Evolutionary conservation across 192 early-diverging fungal genomes (phyloP).

Genomic region (Irineochytrium annulatum): DNA sequence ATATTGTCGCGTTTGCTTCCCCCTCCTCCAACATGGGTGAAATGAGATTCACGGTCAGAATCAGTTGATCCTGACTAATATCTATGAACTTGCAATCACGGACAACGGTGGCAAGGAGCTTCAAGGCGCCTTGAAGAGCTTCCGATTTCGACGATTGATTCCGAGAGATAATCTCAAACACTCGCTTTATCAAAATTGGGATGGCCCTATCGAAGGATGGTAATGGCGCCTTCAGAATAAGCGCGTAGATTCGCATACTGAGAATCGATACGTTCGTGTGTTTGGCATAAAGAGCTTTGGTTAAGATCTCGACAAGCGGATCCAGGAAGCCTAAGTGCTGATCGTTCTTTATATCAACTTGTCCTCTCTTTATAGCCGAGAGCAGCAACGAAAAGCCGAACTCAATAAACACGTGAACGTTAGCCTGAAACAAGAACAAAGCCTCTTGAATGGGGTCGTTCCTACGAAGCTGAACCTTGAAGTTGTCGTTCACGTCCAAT

Average conservation of each 20-base stretch:
- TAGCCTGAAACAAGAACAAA: slow-evolving; percentile 75
- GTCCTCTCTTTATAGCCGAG: slow-evolving; percentile 50
- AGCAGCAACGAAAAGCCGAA: slow-evolving; percentile 89
- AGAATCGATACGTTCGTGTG: slow-evolving; percentile 64
- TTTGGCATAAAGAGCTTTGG: slow-evolving; percentile 79
- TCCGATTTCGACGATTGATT: slow-evolving; percentile 52
- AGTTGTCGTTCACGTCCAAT: slow-evolving; percentile 45
- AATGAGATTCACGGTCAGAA: slow-evolving; percentile 72
- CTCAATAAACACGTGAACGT: slow-evolving; percentile 86
- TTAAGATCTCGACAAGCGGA: slow-evolving; percentile 76
- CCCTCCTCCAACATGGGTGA: slow-evolving; percentile 86
- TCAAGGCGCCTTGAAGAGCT: slow-evolving; percentile 75
- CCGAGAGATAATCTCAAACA: slow-evolving; percentile 71
- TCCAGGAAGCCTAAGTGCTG: slow-evolving; percentile 70
- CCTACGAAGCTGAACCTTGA: slow-evolving; percentile 69
- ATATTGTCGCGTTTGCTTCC: slow-evolving; percentile 74
- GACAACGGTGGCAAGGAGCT: slow-evolving; percentile 75
- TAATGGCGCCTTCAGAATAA: slow-evolving; percentile 69
- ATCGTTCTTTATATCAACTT: slow-evolving; percentile 34
- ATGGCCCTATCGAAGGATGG: slow-evolving; percentile 64
- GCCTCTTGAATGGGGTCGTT: slow-evolving; percentile 46
- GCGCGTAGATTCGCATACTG: slow-evolving; percentile 67
- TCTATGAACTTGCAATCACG: slow-evolving; percentile 67
- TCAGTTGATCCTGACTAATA: slow-evolving; percentile 72
- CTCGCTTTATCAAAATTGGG: slow-evolving; percentile 68